Evolutionary conservation across 1,284 basidiomycete species (phyloP).

Genomic region (Ganoderma multipileum): DNA sequence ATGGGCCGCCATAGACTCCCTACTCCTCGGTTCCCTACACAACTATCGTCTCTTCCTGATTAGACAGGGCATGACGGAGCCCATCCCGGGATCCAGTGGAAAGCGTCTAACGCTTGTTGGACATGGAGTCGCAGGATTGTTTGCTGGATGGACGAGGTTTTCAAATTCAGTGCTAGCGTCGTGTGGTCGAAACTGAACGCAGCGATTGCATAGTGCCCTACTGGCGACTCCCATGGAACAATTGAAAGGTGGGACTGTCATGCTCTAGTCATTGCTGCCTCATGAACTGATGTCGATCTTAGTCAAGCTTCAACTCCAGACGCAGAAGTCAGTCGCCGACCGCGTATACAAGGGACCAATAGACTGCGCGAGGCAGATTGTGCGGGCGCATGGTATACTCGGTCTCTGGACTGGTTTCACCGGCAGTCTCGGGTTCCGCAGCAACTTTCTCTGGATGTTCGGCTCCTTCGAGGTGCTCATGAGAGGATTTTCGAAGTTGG

Average conservation of each 20-base stretch:
- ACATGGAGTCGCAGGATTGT: constrained; percentile 74
- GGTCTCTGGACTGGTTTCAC: constrained; percentile 75
- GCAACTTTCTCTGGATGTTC: constrained; percentile 77
- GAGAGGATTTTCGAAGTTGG: constrained; percentile 57
- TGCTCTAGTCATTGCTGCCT: constrained; percentile 10
- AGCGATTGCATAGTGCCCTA: constrained; percentile 50
- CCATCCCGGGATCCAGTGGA: constrained; percentile 48
- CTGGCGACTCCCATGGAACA: constrained; percentile 78
- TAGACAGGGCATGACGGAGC: constrained; percentile 60
- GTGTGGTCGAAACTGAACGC: not conserved
- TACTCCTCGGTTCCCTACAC: constrained; percentile 78
- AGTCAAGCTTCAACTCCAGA: constrained; percentile 83
- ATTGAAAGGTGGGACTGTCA: constrained; percentile 59
- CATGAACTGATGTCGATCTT: constrained; percentile 17
- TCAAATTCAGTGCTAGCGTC: not conserved
- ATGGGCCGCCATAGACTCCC: constrained; percentile 79
- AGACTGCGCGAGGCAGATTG: constrained; percentile 63
- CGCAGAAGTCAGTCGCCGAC: constrained; percentile 58
- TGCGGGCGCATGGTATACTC: constrained; percentile 57
- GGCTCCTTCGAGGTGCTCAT: constrained; percentile 68
- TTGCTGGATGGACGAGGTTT: constrained; percentile 79
- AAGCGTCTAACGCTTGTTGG: constrained; percentile 62
- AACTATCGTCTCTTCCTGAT: constrained; percentile 74
- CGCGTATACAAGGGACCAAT: constrained; percentile 71
- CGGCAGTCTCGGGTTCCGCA: constrained; percentile 66